Base-by-base conservation (phyloP, 2,329 filamentous ascomycete genomes). In the Chalara sp. region DNA sequence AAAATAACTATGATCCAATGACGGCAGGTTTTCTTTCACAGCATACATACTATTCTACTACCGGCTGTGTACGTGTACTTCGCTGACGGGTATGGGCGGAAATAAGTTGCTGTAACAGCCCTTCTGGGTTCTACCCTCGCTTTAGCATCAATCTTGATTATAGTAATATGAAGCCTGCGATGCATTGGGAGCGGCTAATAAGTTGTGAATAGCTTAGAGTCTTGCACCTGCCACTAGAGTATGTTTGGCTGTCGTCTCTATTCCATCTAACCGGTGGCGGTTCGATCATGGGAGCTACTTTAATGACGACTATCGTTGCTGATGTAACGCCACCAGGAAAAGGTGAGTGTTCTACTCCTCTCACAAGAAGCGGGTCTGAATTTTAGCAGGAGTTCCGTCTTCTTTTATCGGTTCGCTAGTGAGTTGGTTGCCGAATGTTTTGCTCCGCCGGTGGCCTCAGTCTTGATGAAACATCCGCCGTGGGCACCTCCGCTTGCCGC, bases 11-110 rank as follows among this genome's bases (percentile, higher is more conserved):
- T 48, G 10, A 29, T 57, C 6, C 37, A 54, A 37, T 53, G 55
- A 29, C 56, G 53, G 55, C 55, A 57, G 44, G 29, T 50, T 11
- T 54, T 54, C 33, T 54, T 48, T 21, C 33, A 48, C 37, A 48
- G 46, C 30, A 40, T 48, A 29, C 33, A 32, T 6, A 29, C 31
- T 12, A 41, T 48, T 11, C 29, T 48, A 5, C 28, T 48, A 6
- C 11, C 46, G 21, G 33, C 41, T 11, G 33, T 35, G n/a, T 48
- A 41, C 37, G 46, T 32, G 11, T 48, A 37, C 12, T 6, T 48
- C 12, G 46, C 46, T 32, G 46, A 48, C 31, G 41, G 31, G 35
- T 48, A 48, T 41, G 46, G 46, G 29, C 32, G 46, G 21, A 48
- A 48, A 31, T 41, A 13, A 35, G 29, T 48, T 31, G 6, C 21